Percentiles rank a stretch among this genome's conserved stretches.
phyloP scores from a whole-genome alignment of 495 filamentous ascomycete species.

The Penicillium macrosclerotiorum region DNA sequence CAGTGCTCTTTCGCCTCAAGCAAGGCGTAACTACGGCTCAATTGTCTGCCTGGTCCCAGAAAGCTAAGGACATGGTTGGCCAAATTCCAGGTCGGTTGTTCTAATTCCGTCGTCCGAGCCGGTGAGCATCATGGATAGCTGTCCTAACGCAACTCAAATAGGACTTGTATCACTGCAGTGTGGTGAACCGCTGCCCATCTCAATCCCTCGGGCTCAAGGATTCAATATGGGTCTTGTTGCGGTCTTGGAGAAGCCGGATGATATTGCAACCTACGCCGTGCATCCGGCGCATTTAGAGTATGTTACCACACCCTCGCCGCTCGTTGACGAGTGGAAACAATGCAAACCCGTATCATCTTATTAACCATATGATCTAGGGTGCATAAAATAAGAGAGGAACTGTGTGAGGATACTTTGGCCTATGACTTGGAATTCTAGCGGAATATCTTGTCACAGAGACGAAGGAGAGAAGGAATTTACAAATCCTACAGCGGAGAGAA shows the following conservation, averaged over 20 bases:
- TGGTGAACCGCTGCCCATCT: constrained; percentile 33
- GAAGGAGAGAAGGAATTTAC: no score
- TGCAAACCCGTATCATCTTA: no score
- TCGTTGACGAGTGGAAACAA: neutral
- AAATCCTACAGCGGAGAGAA: no score
- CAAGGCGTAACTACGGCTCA: constrained; percentile 31
- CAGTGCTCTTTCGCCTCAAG: constrained; percentile 48
- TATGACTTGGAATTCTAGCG: constrained; percentile 44
- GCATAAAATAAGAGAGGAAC: constrained; percentile 40
- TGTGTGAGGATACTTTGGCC: constrained; percentile 45
- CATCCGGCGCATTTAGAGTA: constrained; percentile 45
- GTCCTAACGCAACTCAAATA: neutral
- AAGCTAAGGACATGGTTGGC: constrained; percentile 35
- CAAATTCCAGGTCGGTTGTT: constrained; percentile 39
- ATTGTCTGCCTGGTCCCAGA: constrained; percentile 27
- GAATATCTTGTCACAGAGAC: no score
- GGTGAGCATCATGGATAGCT: neutral
- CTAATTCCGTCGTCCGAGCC: no score
- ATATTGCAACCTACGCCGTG: constrained; percentile 34
- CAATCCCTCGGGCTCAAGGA: constrained; percentile 38
- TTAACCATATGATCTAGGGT: constrained; percentile 31
- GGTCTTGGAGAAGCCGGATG: constrained; percentile 37
- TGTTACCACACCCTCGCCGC: constrained; percentile 6
- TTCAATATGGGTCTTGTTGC: constrained; percentile 45
- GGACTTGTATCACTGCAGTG: constrained; percentile 34